Percentiles rank a stretch among this genome's conserved stretches.
phyloP scores from a whole-genome alignment of 2,329 filamentous ascomycete species.

The Curvularia verruculosa region DNA sequence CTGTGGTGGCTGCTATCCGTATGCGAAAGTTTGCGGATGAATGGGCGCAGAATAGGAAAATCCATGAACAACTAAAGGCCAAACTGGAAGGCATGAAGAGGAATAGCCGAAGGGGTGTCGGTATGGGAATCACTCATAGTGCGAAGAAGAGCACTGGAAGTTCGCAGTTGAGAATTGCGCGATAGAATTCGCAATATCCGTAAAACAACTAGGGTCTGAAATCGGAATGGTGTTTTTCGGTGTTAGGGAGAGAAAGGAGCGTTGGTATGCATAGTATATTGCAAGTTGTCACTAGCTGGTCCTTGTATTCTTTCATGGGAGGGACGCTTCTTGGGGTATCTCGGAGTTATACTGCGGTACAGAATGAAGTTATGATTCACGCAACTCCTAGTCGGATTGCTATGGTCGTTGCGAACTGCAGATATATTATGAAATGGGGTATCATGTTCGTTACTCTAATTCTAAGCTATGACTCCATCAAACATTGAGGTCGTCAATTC shows the following conservation, averaged over 20 bases:
- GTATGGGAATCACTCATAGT: constrained; percentile 17
- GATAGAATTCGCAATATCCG: constrained; percentile 8
- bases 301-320: neutral
- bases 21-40: constrained; percentile 58
- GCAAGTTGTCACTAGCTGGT: constrained; percentile 8
- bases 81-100: constrained; percentile 55
- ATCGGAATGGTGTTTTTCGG: neutral
- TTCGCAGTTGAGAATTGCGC: constrained; percentile 42
- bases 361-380: constrained; percentile 15
- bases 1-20: constrained; percentile 57
- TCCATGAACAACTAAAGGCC: constrained; percentile 54
- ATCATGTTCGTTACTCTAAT: neutral
- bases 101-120: constrained; percentile 27
- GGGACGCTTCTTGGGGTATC: neutral
- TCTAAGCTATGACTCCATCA: neutral
- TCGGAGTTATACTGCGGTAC: neutral
- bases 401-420: neutral
- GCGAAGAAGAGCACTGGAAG: constrained; percentile 58
- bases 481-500: neutral
- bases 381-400: neutral
- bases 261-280: constrained; percentile 31
- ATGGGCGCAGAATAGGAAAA: constrained; percentile 59
- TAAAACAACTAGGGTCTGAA: neutral
- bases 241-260: constrained; percentile 41
- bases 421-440: neutral